Percentiles rank a stretch among this genome's conserved stretches.
phyloP scores from a whole-genome alignment of 768 basidiomycete species.

The Mycena rosella region DNA sequence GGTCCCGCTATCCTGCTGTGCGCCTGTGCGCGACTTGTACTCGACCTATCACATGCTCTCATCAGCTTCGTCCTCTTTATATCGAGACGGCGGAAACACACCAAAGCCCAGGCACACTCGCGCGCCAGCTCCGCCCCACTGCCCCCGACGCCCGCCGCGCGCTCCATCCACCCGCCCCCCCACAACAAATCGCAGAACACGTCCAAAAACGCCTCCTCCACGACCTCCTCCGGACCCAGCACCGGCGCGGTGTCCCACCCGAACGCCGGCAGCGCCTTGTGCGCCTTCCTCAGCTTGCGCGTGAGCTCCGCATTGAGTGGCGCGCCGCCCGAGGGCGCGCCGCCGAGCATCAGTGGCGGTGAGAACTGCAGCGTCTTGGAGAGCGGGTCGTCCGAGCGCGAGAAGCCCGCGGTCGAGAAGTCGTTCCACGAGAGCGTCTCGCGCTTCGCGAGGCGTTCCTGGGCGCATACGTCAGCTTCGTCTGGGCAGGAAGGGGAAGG shows the following conservation, averaged over 20 bases:
- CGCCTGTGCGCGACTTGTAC: constrained; percentile 80
- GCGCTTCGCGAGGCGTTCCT: constrained; percentile 81
- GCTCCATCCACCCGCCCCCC: constrained; percentile 88
- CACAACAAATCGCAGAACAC: constrained; percentile 87
- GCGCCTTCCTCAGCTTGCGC: constrained; percentile 86
- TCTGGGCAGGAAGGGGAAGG: constrained; percentile 10
- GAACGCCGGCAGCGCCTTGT: constrained; percentile 86
- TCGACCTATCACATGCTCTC: constrained; percentile 70
- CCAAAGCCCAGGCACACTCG: constrained; percentile 94
- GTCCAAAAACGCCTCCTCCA: constrained; percentile 93
- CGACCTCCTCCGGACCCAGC: constrained; percentile 79
- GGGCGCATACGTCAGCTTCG: constrained; percentile 23
- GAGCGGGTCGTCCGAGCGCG: constrained; percentile 81
- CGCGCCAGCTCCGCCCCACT: constrained; percentile 58
- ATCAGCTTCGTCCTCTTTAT: not conserved
- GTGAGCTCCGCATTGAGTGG: constrained; percentile 77
- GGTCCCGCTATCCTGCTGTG: constrained; percentile 79
- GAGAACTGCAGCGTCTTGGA: constrained; percentile 88
- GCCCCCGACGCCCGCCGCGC: constrained; percentile 74
- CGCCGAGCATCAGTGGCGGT: constrained; percentile 51
- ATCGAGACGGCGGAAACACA: constrained; percentile 52
- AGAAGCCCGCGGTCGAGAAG: constrained; percentile 87
- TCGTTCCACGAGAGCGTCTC: constrained; percentile 92
- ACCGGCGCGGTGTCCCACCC: constrained; percentile 94
- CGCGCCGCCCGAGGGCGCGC: constrained; percentile 58